Evolutionary conservation across 2,329 filamentous ascomycete species (phyloP).

Genomic region (Daldinia eschscholtzii): DNA sequence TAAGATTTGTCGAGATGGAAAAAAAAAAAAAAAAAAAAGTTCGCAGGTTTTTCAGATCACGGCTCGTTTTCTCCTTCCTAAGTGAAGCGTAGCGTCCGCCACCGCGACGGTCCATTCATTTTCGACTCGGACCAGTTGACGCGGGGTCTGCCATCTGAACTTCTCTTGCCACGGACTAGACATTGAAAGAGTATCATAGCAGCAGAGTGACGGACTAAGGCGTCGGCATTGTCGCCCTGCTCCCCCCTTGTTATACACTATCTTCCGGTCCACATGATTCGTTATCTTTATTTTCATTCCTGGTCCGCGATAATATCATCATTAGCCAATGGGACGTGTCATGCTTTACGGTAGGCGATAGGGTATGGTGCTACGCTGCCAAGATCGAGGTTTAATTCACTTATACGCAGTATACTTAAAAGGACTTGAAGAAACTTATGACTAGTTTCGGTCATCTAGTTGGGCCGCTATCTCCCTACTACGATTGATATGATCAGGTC

Average conservation of each 20-base stretch:
- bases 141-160: slow-evolving; percentile 19
- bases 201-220: slow-evolving; percentile 25
- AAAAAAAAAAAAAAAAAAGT: slow-evolving; percentile 7
- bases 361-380: slow-evolving; percentile 26
- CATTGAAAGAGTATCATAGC: slow-evolving; percentile 25
- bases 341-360: slow-evolving; percentile 20
- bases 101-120: slow-evolving; percentile 22
- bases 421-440: background rate
- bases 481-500: slow-evolving; percentile 16
- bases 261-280: slow-evolving; percentile 27
- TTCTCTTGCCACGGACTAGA: slow-evolving; percentile 28
- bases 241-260: slow-evolving; percentile 9
- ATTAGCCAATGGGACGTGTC: slow-evolving; percentile 33
- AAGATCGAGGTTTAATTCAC: slow-evolving; percentile 35
- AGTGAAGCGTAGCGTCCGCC: slow-evolving; percentile 34
- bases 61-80: slow-evolving; percentile 31
- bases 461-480: background rate
- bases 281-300: slow-evolving; percentile 14
- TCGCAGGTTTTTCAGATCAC: slow-evolving; percentile 8
- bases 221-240: slow-evolving; percentile 25
- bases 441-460: background rate
- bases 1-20: background rate
- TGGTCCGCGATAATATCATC: slow-evolving; percentile 20
- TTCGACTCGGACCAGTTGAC: slow-evolving; percentile 13
- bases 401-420: slow-evolving; percentile 8